These are phyloP conservation scores for Physaria fendleri DNA, from an alignment of 345 rosid species.

Conservation along the genomic window DNA sequence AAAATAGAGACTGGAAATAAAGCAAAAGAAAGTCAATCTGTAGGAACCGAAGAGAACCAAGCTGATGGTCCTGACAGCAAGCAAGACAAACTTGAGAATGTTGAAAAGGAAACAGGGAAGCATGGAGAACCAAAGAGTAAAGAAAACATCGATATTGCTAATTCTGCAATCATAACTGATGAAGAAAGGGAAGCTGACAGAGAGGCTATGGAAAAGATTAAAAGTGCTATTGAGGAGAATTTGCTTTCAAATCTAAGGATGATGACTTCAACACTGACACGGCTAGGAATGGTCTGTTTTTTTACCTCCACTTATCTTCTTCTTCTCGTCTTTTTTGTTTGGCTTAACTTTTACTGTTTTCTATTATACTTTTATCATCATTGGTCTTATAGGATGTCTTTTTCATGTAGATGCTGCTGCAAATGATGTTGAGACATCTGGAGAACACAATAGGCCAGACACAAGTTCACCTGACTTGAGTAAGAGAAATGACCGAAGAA, in stretches of 20 bases:
- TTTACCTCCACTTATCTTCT: background rate
- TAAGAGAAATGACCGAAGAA: slow-evolving; percentile 69
- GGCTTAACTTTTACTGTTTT: background rate
- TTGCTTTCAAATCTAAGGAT: slow-evolving; percentile 54
- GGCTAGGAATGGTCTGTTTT: slow-evolving; percentile 45
- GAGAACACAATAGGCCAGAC: slow-evolving; percentile 68
- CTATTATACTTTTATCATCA: background rate
- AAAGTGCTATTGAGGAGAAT: slow-evolving; percentile 69
- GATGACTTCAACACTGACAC: slow-evolving; percentile 53
- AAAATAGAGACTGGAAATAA: slow-evolving; percentile 66
- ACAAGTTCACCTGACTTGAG: slow-evolving; percentile 76
- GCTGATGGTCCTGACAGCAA: slow-evolving; percentile 45
- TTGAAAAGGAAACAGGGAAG: slow-evolving; percentile 42
- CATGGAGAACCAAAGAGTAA: slow-evolving; percentile 44
- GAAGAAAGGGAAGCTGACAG: slow-evolving; percentile 78
- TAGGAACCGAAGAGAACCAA: slow-evolving; percentile 36
- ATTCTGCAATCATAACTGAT: slow-evolving; percentile 70
- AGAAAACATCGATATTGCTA: slow-evolving; percentile 51
- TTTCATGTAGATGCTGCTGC: slow-evolving; percentile 45
- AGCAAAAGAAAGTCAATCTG: slow-evolving; percentile 45
- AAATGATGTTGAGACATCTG: slow-evolving; percentile 60
- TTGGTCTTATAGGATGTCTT: background rate
- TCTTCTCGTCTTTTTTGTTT: background rate
- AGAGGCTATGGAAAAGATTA: slow-evolving; percentile 65
- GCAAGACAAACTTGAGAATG: slow-evolving; percentile 27